These are phyloP conservation scores for Bruguiera parviflora DNA, from an alignment of 345 rosid species.

Conservation along the genomic window DNA sequence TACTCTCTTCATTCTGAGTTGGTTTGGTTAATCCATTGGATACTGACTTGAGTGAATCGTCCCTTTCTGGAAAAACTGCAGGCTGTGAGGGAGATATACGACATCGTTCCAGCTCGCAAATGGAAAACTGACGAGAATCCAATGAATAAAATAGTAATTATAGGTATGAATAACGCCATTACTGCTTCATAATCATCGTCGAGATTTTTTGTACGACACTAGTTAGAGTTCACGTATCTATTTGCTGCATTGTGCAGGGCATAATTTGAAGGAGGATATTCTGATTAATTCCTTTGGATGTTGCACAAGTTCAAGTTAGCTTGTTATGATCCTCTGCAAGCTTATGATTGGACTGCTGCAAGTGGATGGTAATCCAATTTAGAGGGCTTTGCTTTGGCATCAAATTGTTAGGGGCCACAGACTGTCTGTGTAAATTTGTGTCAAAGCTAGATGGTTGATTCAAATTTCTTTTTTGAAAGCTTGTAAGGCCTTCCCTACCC, in stretches of 20 bases:
- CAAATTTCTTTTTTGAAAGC: no score
- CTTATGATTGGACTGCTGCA: neutral
- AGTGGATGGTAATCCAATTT: no score
- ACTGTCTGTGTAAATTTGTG: no score
- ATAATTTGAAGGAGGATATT: slow-evolving; percentile 59
- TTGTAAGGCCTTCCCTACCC: no score
- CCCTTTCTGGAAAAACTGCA: slow-evolving; percentile 29
- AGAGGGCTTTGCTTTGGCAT: no score
- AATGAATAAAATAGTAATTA: slow-evolving; percentile 71
- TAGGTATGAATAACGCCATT: slow-evolving; percentile 43
- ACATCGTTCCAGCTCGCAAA: slow-evolving; percentile 72
- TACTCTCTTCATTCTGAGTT: neutral
- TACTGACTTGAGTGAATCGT: slow-evolving; percentile 10
- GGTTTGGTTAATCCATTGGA: neutral
- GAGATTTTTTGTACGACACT: neutral
- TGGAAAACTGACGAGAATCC: slow-evolving; percentile 61
- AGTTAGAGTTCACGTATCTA: neutral
- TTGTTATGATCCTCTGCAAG: neutral
- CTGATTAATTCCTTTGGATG: slow-evolving; percentile 49
- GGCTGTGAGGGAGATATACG: slow-evolving; percentile 96
- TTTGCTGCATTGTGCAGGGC: slow-evolving; percentile 45
- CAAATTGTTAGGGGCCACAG: no score
- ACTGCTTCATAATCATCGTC: neutral
- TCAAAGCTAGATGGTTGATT: no score
- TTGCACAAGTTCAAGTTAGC: slow-evolving; percentile 31